phyloP scores from a whole-genome alignment of 2,329 filamentous ascomycete genomes.

The Apiospora hydei region DNA sequence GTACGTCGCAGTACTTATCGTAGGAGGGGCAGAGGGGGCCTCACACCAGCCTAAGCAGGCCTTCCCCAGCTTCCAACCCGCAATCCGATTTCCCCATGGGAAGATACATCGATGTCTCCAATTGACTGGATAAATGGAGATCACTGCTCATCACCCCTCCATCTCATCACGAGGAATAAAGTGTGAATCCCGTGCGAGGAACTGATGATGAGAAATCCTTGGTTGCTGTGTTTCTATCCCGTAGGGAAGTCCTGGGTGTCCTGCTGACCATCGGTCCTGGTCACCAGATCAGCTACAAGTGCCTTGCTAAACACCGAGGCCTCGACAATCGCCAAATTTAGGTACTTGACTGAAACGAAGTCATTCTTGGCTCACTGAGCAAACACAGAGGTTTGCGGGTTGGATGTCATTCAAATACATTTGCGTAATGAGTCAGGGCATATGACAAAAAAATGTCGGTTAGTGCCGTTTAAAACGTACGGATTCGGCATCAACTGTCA shows the following conservation, averaged over 20 bases:
- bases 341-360: not conserved
- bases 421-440: not conserved
- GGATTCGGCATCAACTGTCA: not conserved
- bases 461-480: not conserved
- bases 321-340: not conserved
- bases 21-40: conserved; percentile 3
- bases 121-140: conserved; percentile 5
- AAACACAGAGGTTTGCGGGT: not conserved
- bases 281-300: not conserved
- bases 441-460: not conserved
- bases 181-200: not conserved
- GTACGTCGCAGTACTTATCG: conserved; percentile 1
- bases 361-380: not conserved
- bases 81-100: conserved; percentile 9
- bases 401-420: not conserved
- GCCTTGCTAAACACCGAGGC: not conserved
- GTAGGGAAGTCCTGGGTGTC: not conserved
- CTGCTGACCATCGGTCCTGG: not conserved
- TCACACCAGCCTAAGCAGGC: not conserved
- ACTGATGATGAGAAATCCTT: not conserved
- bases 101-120: not conserved
- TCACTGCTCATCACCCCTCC: conserved; percentile 3
- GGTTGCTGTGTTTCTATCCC: not conserved
- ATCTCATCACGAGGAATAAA: conserved; percentile 1
- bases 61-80: not conserved